Base-by-base conservation (phyloP, 2,329 filamentous ascomycete species). In the Stemphylium beticola region DNA sequence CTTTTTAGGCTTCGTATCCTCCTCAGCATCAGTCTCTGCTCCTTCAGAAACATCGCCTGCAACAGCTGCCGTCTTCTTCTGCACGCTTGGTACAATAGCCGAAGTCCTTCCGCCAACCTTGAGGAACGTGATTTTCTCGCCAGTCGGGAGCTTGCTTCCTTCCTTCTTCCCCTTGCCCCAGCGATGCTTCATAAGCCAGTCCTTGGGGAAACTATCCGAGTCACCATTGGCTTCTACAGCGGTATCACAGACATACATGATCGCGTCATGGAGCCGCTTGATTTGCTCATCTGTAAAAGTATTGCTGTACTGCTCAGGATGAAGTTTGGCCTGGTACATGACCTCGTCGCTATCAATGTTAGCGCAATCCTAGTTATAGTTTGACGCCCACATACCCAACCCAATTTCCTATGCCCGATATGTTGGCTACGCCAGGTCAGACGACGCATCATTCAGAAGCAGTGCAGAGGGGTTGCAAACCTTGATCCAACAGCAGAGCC, bases 401-500 rank as follows among this genome's bases (percentile, higher is more conserved):
- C 93, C 93, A 99, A 71, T 98, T 98, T 0, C 95, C 95, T 58
- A 99, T 91, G 7, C 95, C 95, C 67, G 90, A 95, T 57, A 98
- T 90, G 72, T 90, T 90, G 15, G 86, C 83, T 49, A 43, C 20
- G 10, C 12, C 26, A 34, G 4, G 46, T 49, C 14, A 49, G 46
- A 41, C 14, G 2, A 14, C 4, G 37, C 10, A 15, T 10, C 12
- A 12, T 26, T 34, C 7, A 29, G 7, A 24, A 7, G 18, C 20
- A 2, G 14, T 24, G 10, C 5, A 38, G 18, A 33, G 9, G 18
- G 31, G 10, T 10, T 41, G 37, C 46, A 29, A 24, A 41, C 43
- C 44, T 75, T 99, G 95, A 71, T 98, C 91, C 3, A 98, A 82
- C 11, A 99, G 79, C 17, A 97, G 81, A 0, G 92, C 91, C 74